Base-by-base conservation (phyloP, 352 stramenopile genomes). In the Globisporangium nagaii region DNA sequence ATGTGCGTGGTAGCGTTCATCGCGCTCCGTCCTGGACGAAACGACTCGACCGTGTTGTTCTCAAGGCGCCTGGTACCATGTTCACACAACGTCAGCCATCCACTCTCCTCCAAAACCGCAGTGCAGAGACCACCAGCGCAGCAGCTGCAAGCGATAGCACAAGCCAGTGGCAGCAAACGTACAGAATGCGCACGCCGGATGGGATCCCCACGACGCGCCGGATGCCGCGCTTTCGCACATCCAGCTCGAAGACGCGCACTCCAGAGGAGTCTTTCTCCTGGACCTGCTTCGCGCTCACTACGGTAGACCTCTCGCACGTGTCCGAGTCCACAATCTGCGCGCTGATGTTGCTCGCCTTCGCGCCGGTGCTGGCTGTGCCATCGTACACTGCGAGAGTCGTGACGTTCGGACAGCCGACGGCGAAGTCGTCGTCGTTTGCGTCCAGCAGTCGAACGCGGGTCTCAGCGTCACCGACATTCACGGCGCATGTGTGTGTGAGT, bases 331-430 rank as follows among this genome's bases (percentile, higher is more conserved):
- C 22, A 22, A 58, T 32, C 28, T 36, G 40, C 22, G 17, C 42
- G 42, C 35, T 43, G 3, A 22, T 51, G 50, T 41, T 49, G 25
- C 27, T 35, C 17, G 20, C 36, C 19, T 28, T 49, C 2, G 32
- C 37, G 15, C 30, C 53, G 24, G n/a, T 35, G 44, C 48, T 57
- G 30, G n/a, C n/a, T n/a, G 19, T 39, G 27, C 28, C 40, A 22
- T 35, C 36, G 32, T 53, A 57, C 19, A 48, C 27, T 35, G 53
- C 65, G 28, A 58, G 27, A 8, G 51, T 58, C 36, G 65, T 75
- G 51, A 65, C 66, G 45, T 71, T 68, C 20, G 64, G 51, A 27
- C 70, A 79, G 13, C 40, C 56, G 37, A 46, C 15, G 40, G 45
- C n/a, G 43, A 28, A 15, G 22, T 53, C 46, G 3, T 22, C 22